These are phyloP conservation scores for Fragilariopsis cylindrus DNA, from an alignment of 108 stramenopile genomes.

Conservation along the genomic window DNA sequence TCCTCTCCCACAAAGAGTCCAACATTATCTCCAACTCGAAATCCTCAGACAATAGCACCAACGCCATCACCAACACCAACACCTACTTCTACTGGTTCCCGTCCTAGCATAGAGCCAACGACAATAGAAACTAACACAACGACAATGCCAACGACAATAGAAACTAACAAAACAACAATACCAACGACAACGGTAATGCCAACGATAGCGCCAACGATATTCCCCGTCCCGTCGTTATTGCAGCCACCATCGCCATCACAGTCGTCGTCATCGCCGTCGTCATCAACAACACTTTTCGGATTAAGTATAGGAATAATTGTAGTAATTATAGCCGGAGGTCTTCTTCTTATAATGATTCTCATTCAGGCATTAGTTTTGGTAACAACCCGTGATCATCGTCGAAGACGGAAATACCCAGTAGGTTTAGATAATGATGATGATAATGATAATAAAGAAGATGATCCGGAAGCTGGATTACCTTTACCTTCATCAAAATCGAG, in stretches of 20 bases:
- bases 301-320: background rate
- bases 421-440: too few species aligned
- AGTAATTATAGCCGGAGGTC: background rate
- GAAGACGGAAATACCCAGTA: background rate
- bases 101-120: too few species aligned
- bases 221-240: background rate
- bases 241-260: background rate
- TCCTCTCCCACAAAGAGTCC: background rate
- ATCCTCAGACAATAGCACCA: background rate
- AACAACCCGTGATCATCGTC: background rate
- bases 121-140: too few species aligned
- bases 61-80: slow-evolving; percentile 7
- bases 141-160: too few species aligned
- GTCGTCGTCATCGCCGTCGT: background rate
- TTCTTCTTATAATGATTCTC: background rate
- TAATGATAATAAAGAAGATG: background rate
- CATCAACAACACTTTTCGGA: background rate
- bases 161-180: too few species aligned
- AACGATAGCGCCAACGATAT: background rate
- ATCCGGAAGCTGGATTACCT: background rate
- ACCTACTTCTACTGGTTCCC: background rate
- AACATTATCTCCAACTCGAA: background rate
- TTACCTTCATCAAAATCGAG: background rate
- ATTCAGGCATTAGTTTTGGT: background rate
- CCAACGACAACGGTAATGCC: background rate